Evolutionary conservation across 225 moss, liverwort and hornwort species (phyloP).

Genomic region (Bryum argenteum): DNA sequence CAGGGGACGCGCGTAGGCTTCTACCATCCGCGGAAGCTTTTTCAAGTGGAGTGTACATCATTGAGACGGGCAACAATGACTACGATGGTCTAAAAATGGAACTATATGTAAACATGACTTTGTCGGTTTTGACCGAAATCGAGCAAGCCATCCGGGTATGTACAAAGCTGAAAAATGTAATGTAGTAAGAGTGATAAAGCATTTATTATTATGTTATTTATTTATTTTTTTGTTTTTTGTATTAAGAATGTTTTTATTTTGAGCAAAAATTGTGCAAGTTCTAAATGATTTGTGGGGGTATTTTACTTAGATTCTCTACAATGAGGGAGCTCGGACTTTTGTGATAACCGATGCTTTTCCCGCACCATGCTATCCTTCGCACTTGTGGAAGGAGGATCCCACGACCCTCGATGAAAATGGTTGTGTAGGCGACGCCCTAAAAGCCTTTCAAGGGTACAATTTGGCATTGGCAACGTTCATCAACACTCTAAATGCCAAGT

Average conservation of each 20-base stretch:
- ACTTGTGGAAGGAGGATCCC: fast-evolving
- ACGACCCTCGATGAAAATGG: slow-evolving; percentile 29
- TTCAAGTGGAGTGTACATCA: slow-evolving; percentile 39
- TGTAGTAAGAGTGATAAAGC: too few species aligned
- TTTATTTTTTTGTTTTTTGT: fast-evolving
- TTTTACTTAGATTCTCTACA: slow-evolving; percentile 24
- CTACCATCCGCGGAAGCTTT: slow-evolving; percentile 32
- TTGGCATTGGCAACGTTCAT: not conserved
- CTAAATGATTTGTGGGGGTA: too few species aligned
- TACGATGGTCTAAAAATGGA: not conserved
- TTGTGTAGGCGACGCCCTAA: not conserved
- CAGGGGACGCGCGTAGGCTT: not conserved
- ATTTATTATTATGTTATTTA: not conserved
- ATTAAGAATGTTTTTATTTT: too few species aligned
- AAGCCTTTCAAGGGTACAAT: slow-evolving; percentile 14
- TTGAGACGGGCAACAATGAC: slow-evolving; percentile 54
- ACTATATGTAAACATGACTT: not conserved
- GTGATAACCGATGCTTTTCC: slow-evolving; percentile 31
- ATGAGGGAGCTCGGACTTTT: slow-evolving; percentile 40
- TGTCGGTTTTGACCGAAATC: slow-evolving; percentile 28
- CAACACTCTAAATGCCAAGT: not conserved
- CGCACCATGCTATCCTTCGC: fast-evolving
- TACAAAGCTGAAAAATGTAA: not conserved
- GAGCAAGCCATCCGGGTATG: slow-evolving; percentile 11
- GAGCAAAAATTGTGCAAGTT: too few species aligned